Evolutionary conservation across 2,329 filamentous ascomycete genomes (phyloP), one percentile per base, ranked within the genome.

Genomic region (Alternaria atra): DNA sequence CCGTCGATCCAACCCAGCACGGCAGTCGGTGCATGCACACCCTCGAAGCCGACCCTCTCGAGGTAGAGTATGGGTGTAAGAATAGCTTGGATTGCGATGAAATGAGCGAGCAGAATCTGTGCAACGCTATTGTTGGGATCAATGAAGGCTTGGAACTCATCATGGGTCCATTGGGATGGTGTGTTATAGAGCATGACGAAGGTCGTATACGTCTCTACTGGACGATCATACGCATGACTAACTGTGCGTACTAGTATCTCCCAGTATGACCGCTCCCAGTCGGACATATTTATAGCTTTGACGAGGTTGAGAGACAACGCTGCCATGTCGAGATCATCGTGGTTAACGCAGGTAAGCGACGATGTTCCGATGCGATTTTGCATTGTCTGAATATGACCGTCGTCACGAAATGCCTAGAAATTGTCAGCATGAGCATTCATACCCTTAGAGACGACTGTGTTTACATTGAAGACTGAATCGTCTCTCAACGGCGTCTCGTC

Each of bases 41-140:
- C 76, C 48, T 74, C 65, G 34, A 77, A 77, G 3, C 74, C 75
- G 0, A 75, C 70, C 39, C 75, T 63, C 46, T 77, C 75, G 2
- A 76, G 67, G 6, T 73, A 72, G 34, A 78, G 52, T 6, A 83
- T 78, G 0, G 81, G 81, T 5, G 76, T 75, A 58, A 85, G 75
- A 6, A 84, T 71, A 1, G 81, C 73, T 52, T 84, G 80, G 0
- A 84, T 66, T 1, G 80, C 77, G n/a, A 84, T 77, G 65, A 83
- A 84, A 64, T 84, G 82, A 6, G 80, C 75, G 5, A 84, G 75
- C 5, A 85, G 69, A 4, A 84, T 78, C 29, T 80, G 80, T 1
- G 80, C 76, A 4, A 80, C 63, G 44, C 68, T 68, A 53, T 85
- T 84, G 39, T 71, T 68, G 0, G 80, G 74, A 42, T 81, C 73